Conservation (phyloP, 805 yeast species). For the Suhomyces sp. region DNA sequence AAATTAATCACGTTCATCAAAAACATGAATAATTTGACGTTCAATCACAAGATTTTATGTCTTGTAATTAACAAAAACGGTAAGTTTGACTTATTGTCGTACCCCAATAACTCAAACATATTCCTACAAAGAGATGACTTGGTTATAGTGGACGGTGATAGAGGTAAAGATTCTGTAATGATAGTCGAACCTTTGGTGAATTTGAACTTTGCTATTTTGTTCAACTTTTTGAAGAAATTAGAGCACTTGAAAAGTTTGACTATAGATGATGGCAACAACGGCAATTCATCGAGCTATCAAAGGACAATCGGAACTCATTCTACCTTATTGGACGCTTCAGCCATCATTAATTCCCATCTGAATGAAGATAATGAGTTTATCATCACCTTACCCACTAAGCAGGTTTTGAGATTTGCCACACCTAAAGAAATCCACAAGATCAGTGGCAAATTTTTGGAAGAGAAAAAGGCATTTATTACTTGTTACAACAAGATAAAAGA, state of each 20-base stretch:
- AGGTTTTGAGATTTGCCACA: slow-evolving; percentile 72
- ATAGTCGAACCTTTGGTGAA: slow-evolving; percentile 63
- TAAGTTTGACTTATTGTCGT: slow-evolving; percentile 65
- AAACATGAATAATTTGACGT: slow-evolving; percentile 40
- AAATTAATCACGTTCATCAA: slow-evolving; percentile 37
- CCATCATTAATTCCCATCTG: slow-evolving; percentile 34
- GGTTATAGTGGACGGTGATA: slow-evolving; percentile 78
- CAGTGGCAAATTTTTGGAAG: slow-evolving; percentile 64
- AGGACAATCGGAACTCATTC: slow-evolving; percentile 39
- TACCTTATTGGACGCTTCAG: slow-evolving; percentile 31
- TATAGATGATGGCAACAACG: slow-evolving; percentile 24
- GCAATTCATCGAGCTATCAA: slow-evolving; percentile 15
- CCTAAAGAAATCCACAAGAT: slow-evolving; percentile 64
- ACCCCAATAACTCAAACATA: slow-evolving; percentile 63
- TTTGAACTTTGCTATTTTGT: slow-evolving; percentile 63
- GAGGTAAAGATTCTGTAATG: slow-evolving; percentile 78
- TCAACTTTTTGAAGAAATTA: slow-evolving; percentile 71
- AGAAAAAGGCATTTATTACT: slow-evolving; percentile 65
- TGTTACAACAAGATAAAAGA: slow-evolving; percentile 49
- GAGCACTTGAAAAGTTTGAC: slow-evolving; percentile 59
- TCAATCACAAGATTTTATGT: slow-evolving; percentile 40
- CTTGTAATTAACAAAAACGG: slow-evolving; percentile 61
- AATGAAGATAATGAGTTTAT: slow-evolving; percentile 61
- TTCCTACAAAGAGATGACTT: slow-evolving; percentile 57
- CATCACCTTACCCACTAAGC: slow-evolving; percentile 70